phyloP scores from a whole-genome alignment of 2,329 filamentous ascomycete genomes.

The Leptographium wingfieldii region DNA sequence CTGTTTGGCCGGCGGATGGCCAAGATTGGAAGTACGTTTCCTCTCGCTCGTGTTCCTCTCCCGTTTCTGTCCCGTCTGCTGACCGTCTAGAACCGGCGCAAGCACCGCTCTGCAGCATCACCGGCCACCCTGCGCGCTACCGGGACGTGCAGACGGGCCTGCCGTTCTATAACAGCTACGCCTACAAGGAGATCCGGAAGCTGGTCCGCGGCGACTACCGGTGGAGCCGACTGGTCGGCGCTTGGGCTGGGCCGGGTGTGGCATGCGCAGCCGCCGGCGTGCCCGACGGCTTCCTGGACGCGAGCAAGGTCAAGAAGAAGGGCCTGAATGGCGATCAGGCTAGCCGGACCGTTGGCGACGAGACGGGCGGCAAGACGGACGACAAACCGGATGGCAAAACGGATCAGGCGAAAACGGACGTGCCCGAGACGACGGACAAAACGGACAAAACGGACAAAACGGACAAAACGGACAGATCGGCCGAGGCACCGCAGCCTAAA shows the following conservation, averaged over 20 bases:
- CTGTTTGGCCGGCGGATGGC: constrained; percentile 47
- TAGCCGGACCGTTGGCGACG: neutral
- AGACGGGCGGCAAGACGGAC: neutral
- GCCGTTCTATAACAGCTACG: constrained; percentile 64
- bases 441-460: neutral
- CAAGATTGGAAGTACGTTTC: constrained; percentile 35
- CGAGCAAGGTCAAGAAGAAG: constrained; percentile 11
- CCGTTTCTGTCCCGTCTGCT: neutral
- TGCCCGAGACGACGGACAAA: neutral
- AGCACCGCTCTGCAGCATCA: constrained; percentile 62
- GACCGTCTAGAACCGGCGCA: constrained; percentile 33
- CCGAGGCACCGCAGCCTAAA: neutral
- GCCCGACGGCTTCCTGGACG: constrained; percentile 55
- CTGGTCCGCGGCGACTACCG: constrained; percentile 61
- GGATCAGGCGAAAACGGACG: neutral
- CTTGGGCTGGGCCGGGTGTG: constrained; percentile 59
- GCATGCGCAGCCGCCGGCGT: constrained; percentile 60
- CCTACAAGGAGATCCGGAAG: constrained; percentile 71
- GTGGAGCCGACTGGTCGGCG: constrained; percentile 72
- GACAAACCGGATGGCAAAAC: neutral
- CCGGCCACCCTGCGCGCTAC: constrained; percentile 67
- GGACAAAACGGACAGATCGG: neutral
- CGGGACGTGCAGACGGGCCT: constrained; percentile 75
- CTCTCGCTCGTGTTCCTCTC: neutral
- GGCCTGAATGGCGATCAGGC: neutral